Conservation (phyloP, 164 flowering plant species). For the Malania oleifera region DNA sequence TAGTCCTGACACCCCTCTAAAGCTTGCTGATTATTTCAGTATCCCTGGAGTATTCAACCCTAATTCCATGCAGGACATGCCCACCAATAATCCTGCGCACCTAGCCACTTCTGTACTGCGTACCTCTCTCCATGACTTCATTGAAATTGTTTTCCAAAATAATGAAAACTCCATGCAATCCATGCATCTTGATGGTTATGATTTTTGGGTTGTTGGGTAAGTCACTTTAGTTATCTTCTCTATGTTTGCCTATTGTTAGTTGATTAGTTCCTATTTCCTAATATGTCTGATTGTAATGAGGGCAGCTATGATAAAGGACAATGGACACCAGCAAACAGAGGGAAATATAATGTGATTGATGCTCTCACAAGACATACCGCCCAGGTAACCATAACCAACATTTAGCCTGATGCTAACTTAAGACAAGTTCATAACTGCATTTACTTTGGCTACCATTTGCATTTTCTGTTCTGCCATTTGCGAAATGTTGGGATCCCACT, state of each 20-base stretch:
- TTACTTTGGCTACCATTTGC: background rate
- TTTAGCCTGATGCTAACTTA: background rate
- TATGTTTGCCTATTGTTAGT: background rate
- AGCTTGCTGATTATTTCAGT: constrained; percentile 64
- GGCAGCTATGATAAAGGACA: constrained; percentile 48
- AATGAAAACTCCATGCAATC: constrained; percentile 48
- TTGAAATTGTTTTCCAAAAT: constrained; percentile 62
- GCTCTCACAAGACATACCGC: constrained; percentile 58
- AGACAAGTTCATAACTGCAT: no score
- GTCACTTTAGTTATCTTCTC: constrained; percentile 4
- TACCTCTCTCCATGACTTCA: constrained; percentile 43
- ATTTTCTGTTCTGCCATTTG: no score
- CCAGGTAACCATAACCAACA: constrained; percentile 33
- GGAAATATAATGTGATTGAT: constrained; percentile 47
- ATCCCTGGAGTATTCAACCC: constrained; percentile 46
- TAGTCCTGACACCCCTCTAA: constrained; percentile 54
- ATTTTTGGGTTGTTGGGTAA: constrained; percentile 72
- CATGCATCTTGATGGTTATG: constrained; percentile 70
- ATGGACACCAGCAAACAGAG: constrained; percentile 38
- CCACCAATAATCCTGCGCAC: constrained; percentile 32
- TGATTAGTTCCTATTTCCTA: background rate
- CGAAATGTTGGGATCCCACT: no score
- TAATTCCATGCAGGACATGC: constrained; percentile 30
- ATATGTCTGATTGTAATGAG: background rate
- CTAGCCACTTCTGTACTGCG: constrained; percentile 45